Percentiles rank a stretch among this genome's conserved stretches.
Conservation (phyloP, 192 early-diverging fungal genomes). For the Backusella psychrophila region DNA sequence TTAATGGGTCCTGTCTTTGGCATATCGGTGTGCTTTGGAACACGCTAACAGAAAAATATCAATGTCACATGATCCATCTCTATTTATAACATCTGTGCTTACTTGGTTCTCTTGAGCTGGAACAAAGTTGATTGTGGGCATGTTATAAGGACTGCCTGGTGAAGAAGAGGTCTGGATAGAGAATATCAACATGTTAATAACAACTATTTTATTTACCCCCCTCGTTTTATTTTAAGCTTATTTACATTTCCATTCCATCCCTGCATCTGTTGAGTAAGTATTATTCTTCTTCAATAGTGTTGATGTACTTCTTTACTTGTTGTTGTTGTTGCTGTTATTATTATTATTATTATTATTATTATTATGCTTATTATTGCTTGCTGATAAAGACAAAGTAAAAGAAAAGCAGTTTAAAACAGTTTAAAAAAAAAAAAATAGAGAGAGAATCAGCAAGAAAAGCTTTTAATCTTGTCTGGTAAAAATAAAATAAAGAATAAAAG, state of each 20-base stretch:
- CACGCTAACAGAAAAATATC: neutral
- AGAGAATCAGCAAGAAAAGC: neutral
- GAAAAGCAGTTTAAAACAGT: neutral
- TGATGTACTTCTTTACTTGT: neutral
- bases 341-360: no score
- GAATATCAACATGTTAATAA: neutral
- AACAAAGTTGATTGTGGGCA: neutral
- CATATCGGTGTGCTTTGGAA: constrained; percentile 14
- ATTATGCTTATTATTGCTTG: neutral
- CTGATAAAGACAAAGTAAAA: neutral
- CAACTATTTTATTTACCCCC: neutral
- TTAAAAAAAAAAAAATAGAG: neutral
- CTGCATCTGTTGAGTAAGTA: constrained; percentile 19
- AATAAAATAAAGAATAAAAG: neutral
- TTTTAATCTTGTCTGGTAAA: constrained; percentile 3
- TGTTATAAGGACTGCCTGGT: neutral
- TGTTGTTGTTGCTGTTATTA: neutral
- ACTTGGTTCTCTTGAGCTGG: constrained; percentile 21
- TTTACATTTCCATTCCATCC: constrained; percentile 31
- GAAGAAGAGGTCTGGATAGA: neutral
- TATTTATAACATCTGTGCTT: neutral
- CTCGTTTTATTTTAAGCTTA: neutral
- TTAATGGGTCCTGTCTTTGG: constrained; percentile 39
- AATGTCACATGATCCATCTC: neutral
- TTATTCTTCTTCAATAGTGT: neutral